Evolutionary conservation across 2,329 filamentous ascomycete genomes (phyloP).

Genomic region (Canariomyces notabilis): DNA sequence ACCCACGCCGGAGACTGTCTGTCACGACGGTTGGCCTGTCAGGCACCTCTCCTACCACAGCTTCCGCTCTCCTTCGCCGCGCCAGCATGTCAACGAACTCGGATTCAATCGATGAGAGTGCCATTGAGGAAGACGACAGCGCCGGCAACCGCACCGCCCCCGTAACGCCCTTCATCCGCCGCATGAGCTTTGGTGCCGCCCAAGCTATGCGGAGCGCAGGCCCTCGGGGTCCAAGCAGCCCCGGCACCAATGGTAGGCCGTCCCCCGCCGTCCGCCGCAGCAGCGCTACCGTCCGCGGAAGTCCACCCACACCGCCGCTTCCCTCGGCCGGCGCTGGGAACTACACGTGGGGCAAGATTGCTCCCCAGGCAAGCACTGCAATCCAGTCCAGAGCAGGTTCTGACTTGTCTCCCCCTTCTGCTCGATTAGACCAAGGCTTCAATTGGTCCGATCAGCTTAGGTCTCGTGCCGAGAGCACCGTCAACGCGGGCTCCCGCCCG

Average conservation of each 20-base stretch:
- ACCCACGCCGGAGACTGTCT: slow-evolving; percentile 63
- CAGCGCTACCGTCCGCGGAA: slow-evolving; percentile 19
- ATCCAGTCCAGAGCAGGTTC: slow-evolving; percentile 54
- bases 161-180: slow-evolving; percentile 70
- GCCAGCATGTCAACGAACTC: slow-evolving; percentile 66
- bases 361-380: slow-evolving; percentile 56
- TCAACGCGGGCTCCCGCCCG: slow-evolving; percentile 48
- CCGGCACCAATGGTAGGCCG: slow-evolving; percentile 58
- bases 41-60: slow-evolving; percentile 59
- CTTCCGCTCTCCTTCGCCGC: slow-evolving; percentile 47
- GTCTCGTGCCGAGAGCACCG: slow-evolving; percentile 79
- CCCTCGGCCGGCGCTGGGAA: slow-evolving; percentile 29
- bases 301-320: slow-evolving; percentile 30
- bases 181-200: slow-evolving; percentile 78
- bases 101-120: slow-evolving; percentile 65
- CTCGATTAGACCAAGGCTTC: slow-evolving; percentile 81
- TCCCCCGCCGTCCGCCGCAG: slow-evolving; percentile 33
- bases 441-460: slow-evolving; percentile 97
- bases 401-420: slow-evolving; percentile 54
- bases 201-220: slow-evolving; percentile 61
- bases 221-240: slow-evolving; percentile 57
- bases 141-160: slow-evolving; percentile 56
- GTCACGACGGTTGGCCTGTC: slow-evolving; percentile 71
- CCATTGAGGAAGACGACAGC: slow-evolving; percentile 68
- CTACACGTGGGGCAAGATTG: slow-evolving; percentile 35